Percentiles rank a stretch among this genome's conserved stretches.
Conservation (phyloP, 1,284 basidiomycete species). For the Ceratobasidium sp. region DNA sequence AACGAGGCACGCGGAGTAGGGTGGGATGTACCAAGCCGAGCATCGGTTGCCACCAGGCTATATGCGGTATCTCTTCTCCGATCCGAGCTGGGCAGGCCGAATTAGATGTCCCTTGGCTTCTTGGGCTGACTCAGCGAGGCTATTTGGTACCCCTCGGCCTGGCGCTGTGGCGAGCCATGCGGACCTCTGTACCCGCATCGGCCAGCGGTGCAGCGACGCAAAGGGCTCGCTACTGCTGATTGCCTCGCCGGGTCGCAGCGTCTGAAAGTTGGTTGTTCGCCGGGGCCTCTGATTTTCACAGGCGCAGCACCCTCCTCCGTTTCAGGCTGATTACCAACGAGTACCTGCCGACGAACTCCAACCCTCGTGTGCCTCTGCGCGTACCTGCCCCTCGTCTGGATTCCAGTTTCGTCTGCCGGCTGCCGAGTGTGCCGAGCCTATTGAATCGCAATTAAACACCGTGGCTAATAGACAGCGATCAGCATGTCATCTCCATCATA, state of each 20-base stretch:
- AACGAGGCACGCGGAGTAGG: neutral
- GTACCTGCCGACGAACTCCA: no score
- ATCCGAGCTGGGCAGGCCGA: slow-evolving; percentile 6
- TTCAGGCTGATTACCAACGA: neutral
- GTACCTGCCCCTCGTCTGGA: no score
- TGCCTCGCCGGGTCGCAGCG: no score
- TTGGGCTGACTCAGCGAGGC: slow-evolving; percentile 19
- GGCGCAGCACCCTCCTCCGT: no score
- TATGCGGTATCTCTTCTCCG: neutral
- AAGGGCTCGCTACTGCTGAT: no score
- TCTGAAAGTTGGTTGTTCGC: no score
- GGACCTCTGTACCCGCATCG: no score
- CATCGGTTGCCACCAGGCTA: slow-evolving; percentile 25
- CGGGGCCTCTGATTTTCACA: no score
- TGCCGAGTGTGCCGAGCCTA: neutral
- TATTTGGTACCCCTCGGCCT: neutral
- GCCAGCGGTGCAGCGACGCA: neutral
- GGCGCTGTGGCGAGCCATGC: neutral
- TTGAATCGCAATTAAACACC: neutral
- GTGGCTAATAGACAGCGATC: neutral
- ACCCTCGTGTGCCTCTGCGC: no score
- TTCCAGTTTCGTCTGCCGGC: neutral
- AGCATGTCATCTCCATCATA: neutral
- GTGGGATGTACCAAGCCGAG: neutral
- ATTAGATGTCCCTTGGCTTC: slow-evolving; percentile 27